Conservation (phyloP, 768 basidiomycete species). For the Termitomyces sp. region DNA sequence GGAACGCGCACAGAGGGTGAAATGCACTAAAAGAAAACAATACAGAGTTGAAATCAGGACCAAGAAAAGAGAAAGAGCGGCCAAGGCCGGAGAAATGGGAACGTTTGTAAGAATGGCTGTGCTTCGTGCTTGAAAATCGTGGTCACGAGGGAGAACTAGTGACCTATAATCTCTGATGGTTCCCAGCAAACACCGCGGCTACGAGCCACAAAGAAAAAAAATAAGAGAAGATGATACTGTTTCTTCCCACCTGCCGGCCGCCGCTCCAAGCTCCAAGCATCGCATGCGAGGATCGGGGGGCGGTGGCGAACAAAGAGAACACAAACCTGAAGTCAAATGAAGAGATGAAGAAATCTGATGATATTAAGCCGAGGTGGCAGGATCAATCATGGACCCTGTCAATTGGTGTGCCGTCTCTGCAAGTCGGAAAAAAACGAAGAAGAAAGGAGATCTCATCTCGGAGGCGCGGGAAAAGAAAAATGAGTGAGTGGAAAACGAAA, state of each 20-base stretch:
- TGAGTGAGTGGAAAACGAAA: neutral
- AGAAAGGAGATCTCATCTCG: neutral
- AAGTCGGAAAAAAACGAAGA: neutral
- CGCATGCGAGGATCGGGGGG: neutral
- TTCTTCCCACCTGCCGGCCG: neutral
- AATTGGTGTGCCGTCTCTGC: neutral
- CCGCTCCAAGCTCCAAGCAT: neutral
- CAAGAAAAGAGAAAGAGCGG: neutral
- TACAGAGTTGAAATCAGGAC: neutral
- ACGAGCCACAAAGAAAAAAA: neutral
- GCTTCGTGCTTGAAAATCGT: too few relatives aligned
- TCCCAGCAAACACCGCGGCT: neutral
- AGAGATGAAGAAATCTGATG: neutral
- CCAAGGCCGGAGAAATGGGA: neutral
- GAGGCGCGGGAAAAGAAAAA: too few relatives aligned
- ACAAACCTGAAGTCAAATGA: neutral
- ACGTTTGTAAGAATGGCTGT: neutral
- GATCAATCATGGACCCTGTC: constrained; percentile 12
- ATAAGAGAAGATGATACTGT: too few relatives aligned
- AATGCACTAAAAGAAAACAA: neutral
- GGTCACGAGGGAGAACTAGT: neutral
- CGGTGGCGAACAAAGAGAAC: neutral
- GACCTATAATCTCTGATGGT: neutral
- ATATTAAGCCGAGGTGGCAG: neutral
- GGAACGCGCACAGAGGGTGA: neutral